Evolutionary conservation across 2,329 filamentous ascomycete species (phyloP).

Genomic region (Botrytis tulipae): DNA sequence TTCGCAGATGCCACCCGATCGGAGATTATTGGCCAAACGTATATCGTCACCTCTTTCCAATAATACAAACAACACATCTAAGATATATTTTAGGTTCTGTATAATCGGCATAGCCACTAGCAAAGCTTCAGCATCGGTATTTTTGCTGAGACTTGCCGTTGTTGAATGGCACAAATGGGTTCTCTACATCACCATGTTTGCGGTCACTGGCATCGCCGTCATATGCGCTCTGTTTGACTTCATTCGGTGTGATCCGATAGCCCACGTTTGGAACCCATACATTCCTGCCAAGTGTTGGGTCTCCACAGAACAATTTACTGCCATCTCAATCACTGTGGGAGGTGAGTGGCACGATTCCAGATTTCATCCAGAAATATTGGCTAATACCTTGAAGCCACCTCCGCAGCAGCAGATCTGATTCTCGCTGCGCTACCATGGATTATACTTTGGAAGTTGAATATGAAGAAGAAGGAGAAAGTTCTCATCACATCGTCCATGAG

Average conservation of each 20-base stretch:
- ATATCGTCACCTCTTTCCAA: not conserved
- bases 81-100: constrained; percentile 18
- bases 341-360: not conserved
- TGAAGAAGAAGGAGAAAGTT: constrained; percentile 42
- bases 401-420: constrained; percentile 37
- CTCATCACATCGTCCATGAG: constrained; percentile 42
- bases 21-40: constrained; percentile 29
- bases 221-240: constrained; percentile 24
- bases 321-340: constrained; percentile 4
- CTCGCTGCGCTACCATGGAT: constrained; percentile 43
- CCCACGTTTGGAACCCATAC: constrained; percentile 23
- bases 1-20: constrained; percentile 19
- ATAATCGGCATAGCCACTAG: constrained; percentile 24
- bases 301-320: constrained; percentile 17
- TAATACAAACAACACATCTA: not conserved
- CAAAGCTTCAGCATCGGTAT: constrained; percentile 24
- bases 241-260: constrained; percentile 25
- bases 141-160: constrained; percentile 24
- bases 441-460: constrained; percentile 41
- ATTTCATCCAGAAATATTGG: not conserved
- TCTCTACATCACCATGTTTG: constrained; percentile 20
- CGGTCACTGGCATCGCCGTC: constrained; percentile 13
- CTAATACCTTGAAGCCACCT: not conserved
- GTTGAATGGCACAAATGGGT: constrained; percentile 23
- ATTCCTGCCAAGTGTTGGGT: constrained; percentile 23